These are phyloP conservation scores for Prunus davidiana DNA, from an alignment of 306 rosid species.

Conservation along the genomic window DNA sequence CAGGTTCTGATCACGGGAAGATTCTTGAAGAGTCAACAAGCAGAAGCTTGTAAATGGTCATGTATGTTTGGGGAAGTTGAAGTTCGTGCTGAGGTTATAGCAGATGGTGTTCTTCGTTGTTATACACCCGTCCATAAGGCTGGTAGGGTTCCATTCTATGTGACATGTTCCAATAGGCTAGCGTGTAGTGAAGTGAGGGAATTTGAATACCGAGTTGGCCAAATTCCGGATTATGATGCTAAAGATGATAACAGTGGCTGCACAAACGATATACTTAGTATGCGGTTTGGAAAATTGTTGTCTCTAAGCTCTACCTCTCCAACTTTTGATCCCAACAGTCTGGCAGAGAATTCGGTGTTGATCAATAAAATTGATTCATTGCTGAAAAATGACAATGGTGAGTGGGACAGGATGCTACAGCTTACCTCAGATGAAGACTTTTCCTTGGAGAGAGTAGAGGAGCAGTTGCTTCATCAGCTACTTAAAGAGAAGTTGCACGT, in stretches of 20 bases:
- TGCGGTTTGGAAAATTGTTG: conserved; percentile 53
- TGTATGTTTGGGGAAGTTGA: conserved; percentile 94
- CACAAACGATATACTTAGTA: conserved; percentile 28
- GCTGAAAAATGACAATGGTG: conserved; percentile 51
- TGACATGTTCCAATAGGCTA: conserved; percentile 80
- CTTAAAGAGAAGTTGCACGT: conserved; percentile 60
- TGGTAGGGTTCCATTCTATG: conserved; percentile 81
- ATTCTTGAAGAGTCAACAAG: conserved; percentile 55
- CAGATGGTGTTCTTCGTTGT: conserved; percentile 72
- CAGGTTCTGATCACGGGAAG: conserved; percentile 78
- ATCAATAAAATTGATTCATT: conserved; percentile 52
- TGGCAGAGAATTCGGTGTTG: conserved; percentile 42
- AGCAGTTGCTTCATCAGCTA: conserved; percentile 60
- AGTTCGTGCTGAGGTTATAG: conserved; percentile 67
- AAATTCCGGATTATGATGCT: conserved; percentile 33
- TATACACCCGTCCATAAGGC: conserved; percentile 68
- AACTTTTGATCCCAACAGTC: conserved; percentile 27
- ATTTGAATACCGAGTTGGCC: conserved; percentile 57
- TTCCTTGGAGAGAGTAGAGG: conserved; percentile 54
- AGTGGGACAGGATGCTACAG: conserved; percentile 60
- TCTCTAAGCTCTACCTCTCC: conserved; percentile 32
- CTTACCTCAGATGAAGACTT: conserved; percentile 43
- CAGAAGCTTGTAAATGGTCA: conserved; percentile 63
- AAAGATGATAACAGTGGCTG: conserved; percentile 29
- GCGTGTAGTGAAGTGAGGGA: conserved; percentile 93